Base-by-base conservation (phyloP, 805 yeast species). In the Sugiyamaella marilandica region DNA sequence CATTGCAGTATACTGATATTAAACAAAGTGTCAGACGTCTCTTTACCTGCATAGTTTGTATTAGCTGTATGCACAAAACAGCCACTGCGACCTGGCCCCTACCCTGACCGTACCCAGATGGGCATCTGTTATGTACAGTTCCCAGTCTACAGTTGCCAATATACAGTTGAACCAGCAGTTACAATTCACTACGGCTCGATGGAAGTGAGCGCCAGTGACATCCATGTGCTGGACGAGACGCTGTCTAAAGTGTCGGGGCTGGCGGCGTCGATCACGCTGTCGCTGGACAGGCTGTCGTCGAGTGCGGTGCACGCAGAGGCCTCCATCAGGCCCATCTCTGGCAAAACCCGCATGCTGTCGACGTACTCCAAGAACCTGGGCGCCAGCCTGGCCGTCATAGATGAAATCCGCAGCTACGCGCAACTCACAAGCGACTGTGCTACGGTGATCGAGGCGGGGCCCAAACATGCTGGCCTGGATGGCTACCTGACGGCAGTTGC, bases 171-270 rank as follows among this genome's bases (percentile, higher is more conserved):
- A n/a, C n/a, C 29, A 24, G 7, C 29, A 7, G 3, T 24, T 24
- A 24, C 29, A 3, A 7, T 5, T 7, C 29, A 32, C 11, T 32
- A 10, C 41, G 41, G 14, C 18, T n/a, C 11, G 24, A 39, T 39
- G 43, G 43, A 39, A 11, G 43, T 39, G 24, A 39, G 43, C 9
- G 43, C 43, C 13, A 16, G 24, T 5, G 96, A 89, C 60, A 83
- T 88, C 33, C 83, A 88, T 1, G 90, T 90, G 3, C 75, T 90
- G 32, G 85, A 87, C 49, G 94, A 86, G 62, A 83, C 85, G 50
- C 73, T 91, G 33, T 68, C 74, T 47, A 77, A 81, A 50, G 79
- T 88, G 2, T 77, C 78, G 37, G 74, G 73, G 16, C 68, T 88
- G 39, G 78, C 89, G 9, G 63, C 67, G 1, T 69, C 77, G 43